Conservation (phyloP, 2,329 filamentous ascomycete genomes). For the Diaporthe sp. region DNA sequence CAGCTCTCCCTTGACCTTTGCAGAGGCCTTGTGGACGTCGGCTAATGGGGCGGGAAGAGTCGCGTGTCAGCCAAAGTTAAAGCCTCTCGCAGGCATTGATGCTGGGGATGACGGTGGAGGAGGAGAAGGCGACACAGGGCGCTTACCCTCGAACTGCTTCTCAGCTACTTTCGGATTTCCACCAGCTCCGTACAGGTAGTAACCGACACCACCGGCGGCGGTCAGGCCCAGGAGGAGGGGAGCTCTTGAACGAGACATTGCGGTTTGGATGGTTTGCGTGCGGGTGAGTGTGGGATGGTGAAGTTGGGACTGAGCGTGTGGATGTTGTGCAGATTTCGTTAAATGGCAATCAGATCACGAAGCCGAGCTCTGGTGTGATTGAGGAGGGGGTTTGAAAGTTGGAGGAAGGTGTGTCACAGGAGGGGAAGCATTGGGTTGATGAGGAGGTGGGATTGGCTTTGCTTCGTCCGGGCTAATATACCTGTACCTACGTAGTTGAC, state of each 20-base stretch:
- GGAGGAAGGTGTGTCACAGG: slow-evolving; percentile 27
- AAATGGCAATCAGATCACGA: neutral
- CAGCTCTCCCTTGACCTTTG: slow-evolving; percentile 75
- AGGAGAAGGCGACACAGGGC: neutral
- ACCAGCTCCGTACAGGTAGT: slow-evolving; percentile 92
- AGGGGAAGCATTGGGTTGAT: neutral
- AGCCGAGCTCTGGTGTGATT: neutral
- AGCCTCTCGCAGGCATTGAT: neutral
- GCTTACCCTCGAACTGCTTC: slow-evolving; percentile 86
- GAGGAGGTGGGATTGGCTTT: neutral
- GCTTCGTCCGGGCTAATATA: neutral
- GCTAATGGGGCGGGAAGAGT: slow-evolving; percentile 63
- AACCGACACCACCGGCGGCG: slow-evolving; percentile 79
- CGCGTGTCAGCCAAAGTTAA: slow-evolving; percentile 42
- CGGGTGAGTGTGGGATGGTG: neutral
- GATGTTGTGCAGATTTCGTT: neutral
- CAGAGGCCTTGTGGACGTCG: slow-evolving; percentile 79
- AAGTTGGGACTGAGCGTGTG: neutral
- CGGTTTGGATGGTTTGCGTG: slow-evolving; percentile 38
- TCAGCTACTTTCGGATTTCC: slow-evolving; percentile 86
- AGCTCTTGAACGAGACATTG: slow-evolving; percentile 63
- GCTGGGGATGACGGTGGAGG: neutral
- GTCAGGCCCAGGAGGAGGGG: slow-evolving; percentile 71
- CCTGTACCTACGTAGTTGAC: neutral
- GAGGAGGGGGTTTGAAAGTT: neutral